phyloP scores from a whole-genome alignment of 83 land plant species.

The Picea abies region DNA sequence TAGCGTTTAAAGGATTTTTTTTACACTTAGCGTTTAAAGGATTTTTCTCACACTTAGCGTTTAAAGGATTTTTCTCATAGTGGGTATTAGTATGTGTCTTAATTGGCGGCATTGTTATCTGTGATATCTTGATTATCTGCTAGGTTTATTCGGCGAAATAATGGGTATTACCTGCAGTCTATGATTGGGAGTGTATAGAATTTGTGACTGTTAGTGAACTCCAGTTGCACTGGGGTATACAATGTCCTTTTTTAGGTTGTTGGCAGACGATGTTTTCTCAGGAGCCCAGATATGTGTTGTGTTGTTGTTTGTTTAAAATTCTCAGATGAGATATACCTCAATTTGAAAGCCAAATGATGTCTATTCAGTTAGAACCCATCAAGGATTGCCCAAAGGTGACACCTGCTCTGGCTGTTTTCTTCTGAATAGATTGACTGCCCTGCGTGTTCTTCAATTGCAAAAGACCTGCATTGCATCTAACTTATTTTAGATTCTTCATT shows the following conservation, averaged over 20 bases:
- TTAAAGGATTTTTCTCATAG: not conserved
- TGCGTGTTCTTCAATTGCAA: too few species aligned
- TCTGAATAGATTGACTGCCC: too few species aligned
- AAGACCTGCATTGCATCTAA: too few species aligned
- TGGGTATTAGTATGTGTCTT: constrained; percentile 3
- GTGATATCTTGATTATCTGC: not conserved
- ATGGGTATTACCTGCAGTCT: not conserved
- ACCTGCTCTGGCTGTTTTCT: too few species aligned
- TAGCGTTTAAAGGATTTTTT: not conserved
- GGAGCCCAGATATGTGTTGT: not conserved
- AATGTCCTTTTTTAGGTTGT: too few species aligned
- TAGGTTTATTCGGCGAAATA: not conserved
- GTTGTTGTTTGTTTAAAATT: not conserved
- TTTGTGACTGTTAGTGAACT: not conserved
- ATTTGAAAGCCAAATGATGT: too few species aligned
- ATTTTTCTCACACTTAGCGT: not conserved
- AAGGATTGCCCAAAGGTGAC: too few species aligned
- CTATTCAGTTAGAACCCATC: too few species aligned
- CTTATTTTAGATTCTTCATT: too few species aligned
- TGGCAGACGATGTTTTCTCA: not conserved
- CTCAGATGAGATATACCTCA: too few species aligned
- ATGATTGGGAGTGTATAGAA: not conserved
- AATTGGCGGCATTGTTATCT: not conserved
- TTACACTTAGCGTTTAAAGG: not conserved
- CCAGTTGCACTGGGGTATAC: not conserved